Evolutionary conservation across 306 rosid genomes (phyloP).

Genomic region (Cucurbita pepo): DNA sequence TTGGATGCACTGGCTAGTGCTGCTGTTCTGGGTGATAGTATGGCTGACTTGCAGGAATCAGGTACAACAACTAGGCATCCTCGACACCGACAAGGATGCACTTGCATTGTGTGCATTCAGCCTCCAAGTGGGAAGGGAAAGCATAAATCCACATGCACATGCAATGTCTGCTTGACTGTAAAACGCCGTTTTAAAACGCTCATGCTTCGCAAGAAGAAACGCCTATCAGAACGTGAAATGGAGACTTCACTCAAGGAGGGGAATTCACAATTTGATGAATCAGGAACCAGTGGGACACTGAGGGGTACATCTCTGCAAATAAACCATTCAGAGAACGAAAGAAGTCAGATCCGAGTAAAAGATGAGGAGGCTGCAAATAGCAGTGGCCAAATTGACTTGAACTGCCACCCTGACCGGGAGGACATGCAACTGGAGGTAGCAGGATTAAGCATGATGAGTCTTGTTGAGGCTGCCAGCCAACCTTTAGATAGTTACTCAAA

Average conservation of each 20-base stretch:
- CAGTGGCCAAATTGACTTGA: constrained; percentile 65
- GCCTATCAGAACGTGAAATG: constrained; percentile 51
- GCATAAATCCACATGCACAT: constrained; percentile 72
- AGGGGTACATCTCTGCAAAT: constrained; percentile 11
- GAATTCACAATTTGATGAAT: constrained; percentile 7
- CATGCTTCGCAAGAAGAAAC: constrained; percentile 75
- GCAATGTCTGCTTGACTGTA: constrained; percentile 87
- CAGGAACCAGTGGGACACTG: constrained; percentile 21
- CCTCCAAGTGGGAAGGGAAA: constrained; percentile 96
- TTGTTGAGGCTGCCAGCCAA: constrained; percentile 19
- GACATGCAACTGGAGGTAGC: constrained; percentile 32
- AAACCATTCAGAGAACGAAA: constrained; percentile 23
- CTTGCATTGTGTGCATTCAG: constrained; percentile 89
- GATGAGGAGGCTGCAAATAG: constrained; percentile 31
- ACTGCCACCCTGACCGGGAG: constrained; percentile 52
- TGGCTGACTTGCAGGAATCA: constrained; percentile 32
- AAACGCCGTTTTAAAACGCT: constrained; percentile 91
- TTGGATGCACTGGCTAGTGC: constrained; percentile 87
- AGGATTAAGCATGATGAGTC: constrained; percentile 25
- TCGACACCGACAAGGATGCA: constrained; percentile 84
- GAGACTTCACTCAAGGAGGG: constrained; percentile 9
- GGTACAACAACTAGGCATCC: constrained; percentile 89
- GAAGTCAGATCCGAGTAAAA: constrained; percentile 17
- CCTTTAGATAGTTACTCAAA: constrained; percentile 17
- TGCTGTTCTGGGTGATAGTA: constrained; percentile 67